Evolutionary conservation across 2,329 filamentous ascomycete species (phyloP).

Genomic region (Onygena corvina): DNA sequence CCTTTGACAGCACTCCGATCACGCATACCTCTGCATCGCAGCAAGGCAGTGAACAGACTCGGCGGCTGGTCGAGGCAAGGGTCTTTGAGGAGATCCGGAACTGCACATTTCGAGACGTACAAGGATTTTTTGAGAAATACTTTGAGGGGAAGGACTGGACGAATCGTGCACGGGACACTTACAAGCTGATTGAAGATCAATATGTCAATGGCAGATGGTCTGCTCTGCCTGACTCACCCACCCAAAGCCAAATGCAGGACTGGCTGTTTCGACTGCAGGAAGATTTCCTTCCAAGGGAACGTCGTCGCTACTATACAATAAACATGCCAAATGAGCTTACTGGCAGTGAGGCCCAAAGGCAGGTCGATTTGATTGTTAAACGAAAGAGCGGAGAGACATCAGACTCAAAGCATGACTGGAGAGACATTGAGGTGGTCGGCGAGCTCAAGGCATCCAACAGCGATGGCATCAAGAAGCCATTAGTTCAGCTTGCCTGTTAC

Average conservation of each 20-base stretch:
- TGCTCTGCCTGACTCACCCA: constrained; percentile 12
- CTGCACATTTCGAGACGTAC: constrained; percentile 15
- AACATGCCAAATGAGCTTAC: constrained; percentile 3
- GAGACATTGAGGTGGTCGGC: constrained; percentile 15
- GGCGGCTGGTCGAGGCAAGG: constrained; percentile 13
- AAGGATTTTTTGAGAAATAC: constrained; percentile 17
- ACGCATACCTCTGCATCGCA: constrained; percentile 11
- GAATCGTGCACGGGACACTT: constrained; percentile 6
- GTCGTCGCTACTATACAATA: constrained; percentile 11
- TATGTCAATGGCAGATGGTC: constrained; percentile 9
- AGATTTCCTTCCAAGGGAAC: constrained; percentile 12
- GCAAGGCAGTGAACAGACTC: constrained; percentile 17
- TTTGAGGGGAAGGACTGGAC: constrained; percentile 18
- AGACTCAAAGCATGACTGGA: constrained; percentile 15
- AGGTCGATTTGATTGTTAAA: constrained; percentile 17
- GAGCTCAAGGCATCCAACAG: constrained; percentile 13
- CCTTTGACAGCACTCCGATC: constrained; percentile 11
- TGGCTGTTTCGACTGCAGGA: constrained; percentile 17
- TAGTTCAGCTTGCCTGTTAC: constrained; percentile 4
- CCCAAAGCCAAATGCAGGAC: constrained; percentile 10
- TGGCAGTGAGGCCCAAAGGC: constrained; percentile 13
- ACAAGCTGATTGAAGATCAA: neutral
- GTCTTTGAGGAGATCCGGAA: constrained; percentile 16
- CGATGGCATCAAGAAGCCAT: neutral
- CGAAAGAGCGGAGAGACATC: neutral